A percentile compares a stretch with the other conserved stretches of the same genome.
Evolutionary conservation across 164 flowering plant species (phyloP).

Genomic region (Tinospora cordifolia): DNA sequence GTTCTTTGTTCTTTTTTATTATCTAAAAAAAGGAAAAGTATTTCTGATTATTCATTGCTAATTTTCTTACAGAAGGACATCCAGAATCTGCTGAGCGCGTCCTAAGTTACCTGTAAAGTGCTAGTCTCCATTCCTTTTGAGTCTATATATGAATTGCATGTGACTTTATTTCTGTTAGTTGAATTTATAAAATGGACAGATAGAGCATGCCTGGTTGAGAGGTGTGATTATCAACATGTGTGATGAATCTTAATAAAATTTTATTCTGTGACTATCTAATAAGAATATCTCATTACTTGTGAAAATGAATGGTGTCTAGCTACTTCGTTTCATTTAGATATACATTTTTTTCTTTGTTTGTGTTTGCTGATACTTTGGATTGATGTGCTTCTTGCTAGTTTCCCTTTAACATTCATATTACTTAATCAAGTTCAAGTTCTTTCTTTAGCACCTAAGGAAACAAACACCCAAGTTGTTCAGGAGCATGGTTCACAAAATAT

Average conservation of each 20-base stretch:
- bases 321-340: neutral
- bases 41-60: conserved; percentile 10
- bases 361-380: too few species aligned
- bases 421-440: too few species aligned
- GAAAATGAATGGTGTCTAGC: neutral
- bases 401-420: too few species aligned
- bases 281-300: neutral
- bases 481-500: too few species aligned
- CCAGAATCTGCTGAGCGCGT: conserved; percentile 39
- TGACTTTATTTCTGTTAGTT: conserved; percentile 1
- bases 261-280: neutral
- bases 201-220: conserved; percentile 1
- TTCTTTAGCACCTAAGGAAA: too few species aligned
- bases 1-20: neutral
- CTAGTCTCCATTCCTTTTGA: neutral
- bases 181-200: conserved; percentile 10
- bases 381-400: too few species aligned
- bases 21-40: neutral
- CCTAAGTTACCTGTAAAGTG: conserved; percentile 17
- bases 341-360: neutral
- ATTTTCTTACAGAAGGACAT: conserved; percentile 55
- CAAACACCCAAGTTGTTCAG: too few species aligned
- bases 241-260: neutral
- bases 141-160: neutral
- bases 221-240: neutral